Base-by-base conservation (phyloP, 176 grass and related monocot genomes). In the Oryza rufipogon region DNA sequence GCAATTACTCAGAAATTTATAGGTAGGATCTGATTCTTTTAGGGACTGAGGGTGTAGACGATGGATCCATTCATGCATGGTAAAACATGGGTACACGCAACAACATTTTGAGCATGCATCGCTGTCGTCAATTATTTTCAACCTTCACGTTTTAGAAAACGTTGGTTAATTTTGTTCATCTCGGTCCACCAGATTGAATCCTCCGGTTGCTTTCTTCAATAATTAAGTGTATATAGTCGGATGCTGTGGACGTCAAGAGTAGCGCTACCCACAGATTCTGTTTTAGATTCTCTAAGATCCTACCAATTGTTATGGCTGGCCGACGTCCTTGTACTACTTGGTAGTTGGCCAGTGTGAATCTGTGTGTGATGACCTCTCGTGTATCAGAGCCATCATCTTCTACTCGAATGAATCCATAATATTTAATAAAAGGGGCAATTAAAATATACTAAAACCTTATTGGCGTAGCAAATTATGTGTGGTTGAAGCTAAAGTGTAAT, bases 211-310 rank as follows among this genome's bases (percentile, higher is more conserved):
- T 51, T 49, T 51, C 64, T 70, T 80, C 66, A 45, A 56, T 56
- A 76, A 79, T 15, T 23, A 56, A 30, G 28, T 30, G 28, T 30
- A 2, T 30, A 30, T 9, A 4, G 74, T 45, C 64, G 66, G 78
- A 42, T 26, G 45, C 39, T 1, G 23, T 79, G 14, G 10, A 73
- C 45, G 20, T 78, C 74, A 34, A 3, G 11, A 25, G 28, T 30
- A 30, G 45, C 47, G 54, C 38, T 82, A 13, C 26, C 58, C 32
- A 54, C 16, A 67, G 68, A 84, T 74, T 84, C 68, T 84, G 38
- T 26, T 34, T 17, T 73, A 82, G 79, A 87, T 77, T 64, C 49
- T 82, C 11, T 14, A 48, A 32, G 41, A 78, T 78, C 28, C 42
- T 42, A 14, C 1, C 9, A 11, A 83, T 52, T 42, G 28, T 64